Evolutionary conservation across 2,329 filamentous ascomycete genomes (phyloP).

Genomic region (Arthrobotrys musiformis): DNA sequence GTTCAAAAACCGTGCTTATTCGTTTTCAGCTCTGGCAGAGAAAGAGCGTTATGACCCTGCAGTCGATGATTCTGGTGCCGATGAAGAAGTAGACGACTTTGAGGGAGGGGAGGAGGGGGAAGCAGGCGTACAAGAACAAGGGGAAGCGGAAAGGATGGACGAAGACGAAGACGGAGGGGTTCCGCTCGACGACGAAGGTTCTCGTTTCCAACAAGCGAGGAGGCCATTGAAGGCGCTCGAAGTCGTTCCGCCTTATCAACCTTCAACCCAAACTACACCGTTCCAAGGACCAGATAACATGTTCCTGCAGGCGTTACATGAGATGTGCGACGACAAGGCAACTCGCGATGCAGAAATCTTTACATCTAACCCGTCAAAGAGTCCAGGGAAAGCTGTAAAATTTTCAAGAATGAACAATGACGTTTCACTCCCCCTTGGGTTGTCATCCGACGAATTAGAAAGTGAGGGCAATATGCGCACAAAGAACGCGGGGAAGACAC

Average conservation of each 20-base stretch:
- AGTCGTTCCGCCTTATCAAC: not conserved
- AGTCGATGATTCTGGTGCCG: not conserved
- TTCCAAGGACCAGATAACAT: not conserved
- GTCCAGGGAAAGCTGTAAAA: not conserved
- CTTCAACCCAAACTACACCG: not conserved
- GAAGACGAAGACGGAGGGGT: not conserved
- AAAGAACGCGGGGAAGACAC: slow-evolving; percentile 42
- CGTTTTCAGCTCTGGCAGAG: not conserved
- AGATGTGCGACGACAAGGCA: not conserved
- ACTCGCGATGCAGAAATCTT: not conserved
- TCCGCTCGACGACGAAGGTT: not conserved
- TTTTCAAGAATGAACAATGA: not conserved
- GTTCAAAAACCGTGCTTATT: slow-evolving; percentile 2
- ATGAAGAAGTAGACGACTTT: slow-evolving; percentile 1
- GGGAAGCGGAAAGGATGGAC: not conserved
- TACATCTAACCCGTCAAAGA: not conserved
- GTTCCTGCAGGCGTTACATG: too few species aligned
- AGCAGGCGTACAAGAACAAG: not conserved
- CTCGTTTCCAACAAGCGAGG: slow-evolving; percentile 1
- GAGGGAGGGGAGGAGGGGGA: not conserved
- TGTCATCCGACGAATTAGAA: not conserved
- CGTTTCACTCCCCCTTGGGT: not conserved
- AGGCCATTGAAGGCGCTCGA: not conserved
- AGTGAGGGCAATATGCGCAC: slow-evolving; percentile 8
- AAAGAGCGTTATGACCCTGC: not conserved